phyloP scores from a whole-genome alignment of 1,284 basidiomycete genomes.

The Quambalaria eucalypti region DNA sequence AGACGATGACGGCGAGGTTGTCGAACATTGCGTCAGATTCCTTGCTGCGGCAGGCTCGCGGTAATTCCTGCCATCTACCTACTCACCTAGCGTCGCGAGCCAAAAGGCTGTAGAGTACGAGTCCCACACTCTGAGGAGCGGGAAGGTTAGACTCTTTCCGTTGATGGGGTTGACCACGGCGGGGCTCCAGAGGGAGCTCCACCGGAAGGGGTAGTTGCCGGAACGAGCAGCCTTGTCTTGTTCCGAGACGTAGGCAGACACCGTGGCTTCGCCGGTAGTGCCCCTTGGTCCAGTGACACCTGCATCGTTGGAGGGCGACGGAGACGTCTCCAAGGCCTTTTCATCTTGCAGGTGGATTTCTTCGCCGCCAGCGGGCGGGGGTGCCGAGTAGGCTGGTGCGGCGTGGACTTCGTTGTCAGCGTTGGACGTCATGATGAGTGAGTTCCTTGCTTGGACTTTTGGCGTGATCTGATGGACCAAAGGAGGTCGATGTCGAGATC shows the following conservation, averaged over 20 bases:
- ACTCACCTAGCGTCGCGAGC: slow-evolving; percentile 49
- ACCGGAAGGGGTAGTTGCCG: slow-evolving; percentile 23
- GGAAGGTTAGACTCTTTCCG: slow-evolving; percentile 55
- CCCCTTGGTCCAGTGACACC: not conserved
- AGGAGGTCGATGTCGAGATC: no score
- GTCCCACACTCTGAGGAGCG: slow-evolving; percentile 54
- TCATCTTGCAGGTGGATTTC: not conserved
- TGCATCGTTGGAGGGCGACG: not conserved
- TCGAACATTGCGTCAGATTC: no score
- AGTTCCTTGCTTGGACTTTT: no score
- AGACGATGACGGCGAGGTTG: no score
- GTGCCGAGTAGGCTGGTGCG: not conserved
- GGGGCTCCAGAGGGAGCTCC: slow-evolving; percentile 38
- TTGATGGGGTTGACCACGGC: slow-evolving; percentile 54
- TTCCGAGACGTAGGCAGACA: slow-evolving; percentile 32
- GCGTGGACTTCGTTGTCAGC: no score
- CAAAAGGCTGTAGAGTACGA: slow-evolving; percentile 53
- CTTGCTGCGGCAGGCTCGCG: no score
- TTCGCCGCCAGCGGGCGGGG: not conserved
- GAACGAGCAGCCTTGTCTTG: slow-evolving; percentile 13
- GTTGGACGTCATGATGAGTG: no score
- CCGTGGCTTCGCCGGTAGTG: slow-evolving; percentile 12
- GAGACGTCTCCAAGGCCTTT: not conserved
- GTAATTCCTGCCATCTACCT: no score
- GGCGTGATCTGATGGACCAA: no score